A percentile compares a stretch with the other conserved stretches of the same genome.
phyloP scores from a whole-genome alignment of 78 protist species.

The Dictyostelium discoideum region DNA sequence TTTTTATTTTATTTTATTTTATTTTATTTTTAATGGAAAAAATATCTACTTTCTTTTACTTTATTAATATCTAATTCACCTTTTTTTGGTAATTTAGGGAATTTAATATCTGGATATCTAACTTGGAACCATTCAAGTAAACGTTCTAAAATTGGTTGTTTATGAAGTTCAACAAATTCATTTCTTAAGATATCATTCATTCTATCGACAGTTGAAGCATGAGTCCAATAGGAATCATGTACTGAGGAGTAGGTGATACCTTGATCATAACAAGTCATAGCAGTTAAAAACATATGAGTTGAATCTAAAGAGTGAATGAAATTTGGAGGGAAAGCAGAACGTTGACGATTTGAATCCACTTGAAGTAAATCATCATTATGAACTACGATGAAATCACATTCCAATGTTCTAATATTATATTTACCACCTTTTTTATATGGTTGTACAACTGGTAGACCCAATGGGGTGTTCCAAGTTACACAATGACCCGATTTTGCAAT shows the following conservation, averaged over 20 bases:
- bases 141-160: slow-evolving; percentile 69
- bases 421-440: slow-evolving; percentile 85
- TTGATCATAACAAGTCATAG: slow-evolving; percentile 32
- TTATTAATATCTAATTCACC: slow-evolving; percentile 83
- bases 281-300: slow-evolving; percentile 95
- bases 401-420: background rate
- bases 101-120: slow-evolving; percentile 40
- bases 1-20: background rate
- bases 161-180: slow-evolving; percentile 89
- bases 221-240: slow-evolving; percentile 98
- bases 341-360: slow-evolving; percentile 66
- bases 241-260: slow-evolving; percentile 92
- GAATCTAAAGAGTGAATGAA: slow-evolving; percentile 96
- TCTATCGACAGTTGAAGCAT: slow-evolving; percentile 82
- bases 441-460: slow-evolving; percentile 93
- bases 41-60: slow-evolving; percentile 81
- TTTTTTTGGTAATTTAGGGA: slow-evolving; percentile 81
- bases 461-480: slow-evolving; percentile 94
- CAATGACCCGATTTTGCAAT: slow-evolving; percentile 66
- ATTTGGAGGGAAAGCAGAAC: slow-evolving; percentile 97
- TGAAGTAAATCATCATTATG: slow-evolving; percentile 31
- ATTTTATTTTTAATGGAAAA: slow-evolving; percentile 74
- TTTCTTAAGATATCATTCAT: slow-evolving; percentile 86
- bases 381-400: background rate
- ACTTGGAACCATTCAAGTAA: slow-evolving; percentile 42